phyloP scores from a whole-genome alignment of 208 protist genomes.

The Trypanosoma rangeli region DNA sequence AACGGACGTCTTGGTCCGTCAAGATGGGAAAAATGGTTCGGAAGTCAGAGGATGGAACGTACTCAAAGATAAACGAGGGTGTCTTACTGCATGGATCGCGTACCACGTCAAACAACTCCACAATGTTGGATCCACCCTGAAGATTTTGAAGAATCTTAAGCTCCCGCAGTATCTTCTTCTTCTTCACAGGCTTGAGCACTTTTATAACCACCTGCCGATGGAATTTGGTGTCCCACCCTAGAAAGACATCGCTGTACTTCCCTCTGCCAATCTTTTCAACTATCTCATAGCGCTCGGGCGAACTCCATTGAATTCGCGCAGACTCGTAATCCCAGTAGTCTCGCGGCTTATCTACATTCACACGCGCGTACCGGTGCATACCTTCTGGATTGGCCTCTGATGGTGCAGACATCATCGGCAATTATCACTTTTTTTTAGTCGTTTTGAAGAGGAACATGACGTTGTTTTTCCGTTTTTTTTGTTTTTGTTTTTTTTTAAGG shows the following conservation, averaged over 20 bases:
- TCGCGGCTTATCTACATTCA: conserved; percentile 85
- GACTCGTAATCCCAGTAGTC: conserved; percentile 97
- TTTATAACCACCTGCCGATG: conserved; percentile 97
- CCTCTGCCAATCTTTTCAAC: conserved; percentile 95
- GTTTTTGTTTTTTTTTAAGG: conserved; percentile 7
- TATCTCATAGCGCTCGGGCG: conserved; percentile 97
- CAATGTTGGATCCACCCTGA: conserved; percentile 98
- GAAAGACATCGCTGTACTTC: conserved; percentile 99
- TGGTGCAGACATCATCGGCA: conserved; percentile 33
- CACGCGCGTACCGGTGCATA: conserved; percentile 74
- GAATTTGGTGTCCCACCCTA: conserved; percentile 93
- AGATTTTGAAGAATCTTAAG: conserved; percentile 99
- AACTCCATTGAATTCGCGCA: conserved; percentile 92
- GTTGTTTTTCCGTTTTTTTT: too few relatives aligned
- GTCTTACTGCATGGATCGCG: conserved; percentile 97
- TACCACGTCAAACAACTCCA: conserved; percentile 98
- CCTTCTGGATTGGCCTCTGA: conserved; percentile 34
- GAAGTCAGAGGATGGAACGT: conserved; percentile 98
- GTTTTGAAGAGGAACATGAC: not conserved
- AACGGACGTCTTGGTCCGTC: conserved; percentile 97
- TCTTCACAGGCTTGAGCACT: conserved; percentile 99
- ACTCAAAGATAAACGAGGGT: conserved; percentile 99
- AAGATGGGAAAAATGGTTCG: conserved; percentile 97
- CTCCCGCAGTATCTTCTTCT: conserved; percentile 99
- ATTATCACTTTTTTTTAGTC: conserved; percentile 7